phyloP scores from a whole-genome alignment of 108 stramenopile genomes.

The Mediolabrus comicus region DNA sequence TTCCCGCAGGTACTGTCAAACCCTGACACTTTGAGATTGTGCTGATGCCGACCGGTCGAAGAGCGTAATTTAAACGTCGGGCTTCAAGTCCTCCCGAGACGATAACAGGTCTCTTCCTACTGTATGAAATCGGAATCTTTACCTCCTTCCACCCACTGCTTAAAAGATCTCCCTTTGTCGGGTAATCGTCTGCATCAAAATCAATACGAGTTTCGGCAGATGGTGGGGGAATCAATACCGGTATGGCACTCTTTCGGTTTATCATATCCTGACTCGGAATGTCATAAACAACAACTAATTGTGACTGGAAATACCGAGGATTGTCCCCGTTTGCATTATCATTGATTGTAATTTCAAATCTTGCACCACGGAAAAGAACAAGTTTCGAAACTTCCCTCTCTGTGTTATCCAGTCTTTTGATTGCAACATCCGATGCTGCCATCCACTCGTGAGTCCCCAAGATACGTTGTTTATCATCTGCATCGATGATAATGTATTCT shows the following conservation, averaged over 20 bases:
- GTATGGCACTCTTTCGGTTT: background rate
- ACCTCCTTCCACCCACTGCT: background rate
- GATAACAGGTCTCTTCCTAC: no score
- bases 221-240: background rate
- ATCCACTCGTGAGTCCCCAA: background rate
- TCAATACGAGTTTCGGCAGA: background rate
- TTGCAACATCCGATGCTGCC: background rate
- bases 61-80: background rate
- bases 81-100: background rate
- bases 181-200: background rate
- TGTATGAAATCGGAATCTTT: background rate
- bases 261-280: background rate
- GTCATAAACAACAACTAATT: background rate
- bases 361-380: background rate
- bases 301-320: background rate
- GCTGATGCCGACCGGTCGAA: background rate
- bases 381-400: background rate
- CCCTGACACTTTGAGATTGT: background rate
- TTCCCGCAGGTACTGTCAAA: background rate
- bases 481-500: background rate
- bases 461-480: background rate
- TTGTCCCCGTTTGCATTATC: background rate
- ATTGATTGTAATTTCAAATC: background rate
- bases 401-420: background rate
- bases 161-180: background rate